These are phyloP conservation scores for Rhodosorus marinus DNA, from an alignment of 23 red algal genomes.

Conservation along the genomic window DNA sequence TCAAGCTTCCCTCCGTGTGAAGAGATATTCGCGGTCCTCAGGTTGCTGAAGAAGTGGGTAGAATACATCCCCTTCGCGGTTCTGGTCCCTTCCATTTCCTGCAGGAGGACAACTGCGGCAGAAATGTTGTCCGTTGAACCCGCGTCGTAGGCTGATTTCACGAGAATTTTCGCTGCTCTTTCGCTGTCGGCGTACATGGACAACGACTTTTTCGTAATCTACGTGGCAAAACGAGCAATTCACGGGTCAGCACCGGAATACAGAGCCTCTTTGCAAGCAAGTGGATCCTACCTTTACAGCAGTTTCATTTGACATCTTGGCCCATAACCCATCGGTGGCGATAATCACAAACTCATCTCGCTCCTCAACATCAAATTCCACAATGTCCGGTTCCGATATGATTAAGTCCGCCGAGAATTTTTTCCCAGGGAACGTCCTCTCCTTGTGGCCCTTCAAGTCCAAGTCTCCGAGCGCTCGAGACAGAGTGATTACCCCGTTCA, in stretches of 20 bases:
- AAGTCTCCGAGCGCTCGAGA: conserved; percentile 55
- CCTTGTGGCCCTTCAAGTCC: conserved; percentile 57
- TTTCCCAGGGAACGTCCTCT: conserved; percentile 40
- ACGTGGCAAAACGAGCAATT: too few species aligned
- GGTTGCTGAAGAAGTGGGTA: too few species aligned
- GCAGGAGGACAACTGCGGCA: not conserved
- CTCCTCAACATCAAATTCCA: conserved; percentile 2
- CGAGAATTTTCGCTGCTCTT: not conserved
- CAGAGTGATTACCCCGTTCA: conserved; percentile 45
- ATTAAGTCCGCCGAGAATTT: conserved; percentile 41
- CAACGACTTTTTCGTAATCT: too few species aligned
- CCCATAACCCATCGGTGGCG: conserved; percentile 56
- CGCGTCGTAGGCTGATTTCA: not conserved
- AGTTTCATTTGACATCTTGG: conserved; percentile 18
- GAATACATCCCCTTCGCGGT: too few species aligned
- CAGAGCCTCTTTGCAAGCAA: too few species aligned
- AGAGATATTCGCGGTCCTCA: too few species aligned
- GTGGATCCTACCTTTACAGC: too few species aligned
- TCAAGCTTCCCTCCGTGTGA: too few species aligned
- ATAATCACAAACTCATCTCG: conserved; percentile 49
- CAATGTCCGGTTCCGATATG: conserved; percentile 41
- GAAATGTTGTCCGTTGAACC: not conserved
- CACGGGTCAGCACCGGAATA: too few species aligned
- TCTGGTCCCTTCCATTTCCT: too few species aligned
- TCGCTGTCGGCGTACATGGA: too few species aligned